These are phyloP conservation scores for Russula brevipes DNA, from an alignment of 768 basidiomycete genomes.

Conservation along the genomic window DNA sequence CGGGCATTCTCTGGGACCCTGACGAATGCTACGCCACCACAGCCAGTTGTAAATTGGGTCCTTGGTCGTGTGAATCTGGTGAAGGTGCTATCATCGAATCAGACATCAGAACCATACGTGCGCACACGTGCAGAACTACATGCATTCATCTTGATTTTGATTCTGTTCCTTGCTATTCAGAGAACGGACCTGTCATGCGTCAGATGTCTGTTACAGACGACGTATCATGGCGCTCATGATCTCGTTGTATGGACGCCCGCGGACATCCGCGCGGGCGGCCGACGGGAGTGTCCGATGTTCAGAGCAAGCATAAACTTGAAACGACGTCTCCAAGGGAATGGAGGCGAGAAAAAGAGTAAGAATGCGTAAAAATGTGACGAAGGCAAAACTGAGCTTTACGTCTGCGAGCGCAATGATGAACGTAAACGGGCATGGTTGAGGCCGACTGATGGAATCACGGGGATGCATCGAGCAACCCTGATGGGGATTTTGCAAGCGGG, in stretches of 20 bases:
- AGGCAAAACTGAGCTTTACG: slow-evolving; percentile 8
- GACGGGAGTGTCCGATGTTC: neutral
- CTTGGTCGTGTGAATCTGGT: neutral
- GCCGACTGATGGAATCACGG: slow-evolving; percentile 12
- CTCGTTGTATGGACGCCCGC: slow-evolving; percentile 1
- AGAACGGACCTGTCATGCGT: neutral
- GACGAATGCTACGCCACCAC: slow-evolving; percentile 3
- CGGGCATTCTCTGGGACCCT: neutral
- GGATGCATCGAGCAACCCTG: neutral
- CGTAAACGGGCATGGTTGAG: slow-evolving; percentile 27
- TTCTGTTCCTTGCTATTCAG: neutral
- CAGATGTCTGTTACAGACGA: neutral
- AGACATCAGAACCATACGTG: neutral
- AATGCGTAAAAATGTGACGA: neutral
- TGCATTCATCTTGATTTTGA: neutral
- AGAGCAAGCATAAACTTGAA: neutral
- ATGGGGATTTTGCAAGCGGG: neutral
- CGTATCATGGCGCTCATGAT: neutral
- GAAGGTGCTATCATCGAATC: slow-evolving; percentile 9
- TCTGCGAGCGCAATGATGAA: slow-evolving; percentile 23
- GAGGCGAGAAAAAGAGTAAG: slow-evolving; percentile 1
- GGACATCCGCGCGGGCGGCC: neutral
- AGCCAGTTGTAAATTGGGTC: slow-evolving; percentile 3
- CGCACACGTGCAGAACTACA: neutral
- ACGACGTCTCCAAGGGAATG: slow-evolving; percentile 12